These are phyloP conservation scores for Stephania cephalantha DNA, from an alignment of 164 flowering plant genomes.

Conservation along the genomic window DNA sequence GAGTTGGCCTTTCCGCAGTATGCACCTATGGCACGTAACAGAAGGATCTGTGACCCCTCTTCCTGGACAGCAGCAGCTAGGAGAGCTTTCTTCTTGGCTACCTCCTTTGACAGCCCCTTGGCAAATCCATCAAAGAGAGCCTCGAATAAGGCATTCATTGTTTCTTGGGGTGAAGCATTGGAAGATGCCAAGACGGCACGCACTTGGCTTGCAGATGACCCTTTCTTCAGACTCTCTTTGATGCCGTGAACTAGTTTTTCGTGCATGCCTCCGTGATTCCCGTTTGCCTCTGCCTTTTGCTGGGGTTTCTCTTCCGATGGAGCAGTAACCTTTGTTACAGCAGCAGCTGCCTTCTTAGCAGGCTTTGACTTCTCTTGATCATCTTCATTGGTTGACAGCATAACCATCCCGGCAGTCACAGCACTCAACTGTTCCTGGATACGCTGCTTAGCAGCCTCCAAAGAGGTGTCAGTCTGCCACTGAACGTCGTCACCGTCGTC, in stretches of 20 bases:
- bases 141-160: conserved; percentile 36
- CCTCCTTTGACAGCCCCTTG: conserved; percentile 62
- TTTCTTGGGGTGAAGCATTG: conserved; percentile 36
- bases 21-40: conserved; percentile 41
- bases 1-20: conserved; percentile 40
- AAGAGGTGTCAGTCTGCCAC: conserved; percentile 81
- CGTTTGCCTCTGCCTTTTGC: neutral
- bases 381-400: conserved; percentile 43
- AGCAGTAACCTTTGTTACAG: conserved; percentile 4
- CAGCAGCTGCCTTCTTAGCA: conserved; percentile 1
- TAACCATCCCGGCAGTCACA: conserved; percentile 70
- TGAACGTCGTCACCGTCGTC: conserved; percentile 48
- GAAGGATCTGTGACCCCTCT: conserved; percentile 36
- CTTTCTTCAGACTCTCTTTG: conserved; percentile 36
- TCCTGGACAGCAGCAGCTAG: conserved; percentile 38
- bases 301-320: conserved; percentile 24
- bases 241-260: conserved; percentile 31
- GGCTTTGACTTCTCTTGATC: conserved; percentile 24
- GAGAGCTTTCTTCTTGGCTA: conserved; percentile 44
- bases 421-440: conserved; percentile 74
- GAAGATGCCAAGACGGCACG: conserved; percentile 29
- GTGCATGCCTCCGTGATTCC: conserved; percentile 1
- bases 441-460: conserved; percentile 56
- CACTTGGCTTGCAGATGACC: conserved; percentile 33
- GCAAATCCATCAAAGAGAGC: conserved; percentile 50